Base-by-base conservation (phyloP, 2,329 filamentous ascomycete species). In the Fusarium transvaalense region DNA sequence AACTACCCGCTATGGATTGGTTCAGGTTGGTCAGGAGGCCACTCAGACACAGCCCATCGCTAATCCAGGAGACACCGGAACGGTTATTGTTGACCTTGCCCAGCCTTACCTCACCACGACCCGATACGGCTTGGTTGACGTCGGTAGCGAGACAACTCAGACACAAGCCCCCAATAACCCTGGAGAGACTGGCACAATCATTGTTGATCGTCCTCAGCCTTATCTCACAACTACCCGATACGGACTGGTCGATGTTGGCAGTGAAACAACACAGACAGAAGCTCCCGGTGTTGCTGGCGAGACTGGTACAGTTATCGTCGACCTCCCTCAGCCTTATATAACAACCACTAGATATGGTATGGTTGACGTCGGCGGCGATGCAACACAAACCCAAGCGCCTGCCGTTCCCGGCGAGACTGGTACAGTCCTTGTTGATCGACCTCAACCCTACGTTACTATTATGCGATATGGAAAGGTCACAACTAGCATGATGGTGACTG, bases 341-440 rank as follows among this genome's bases (percentile, higher is more conserved):
- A 54, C 51, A 12, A 46, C 51, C 2, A 54, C 31, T 10, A 5
- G 53, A 8, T 56, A 56, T 19, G 53, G 53, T 0, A 15, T 21
- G 1, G 53, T 51, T 5, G 5, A 19, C 14, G 10, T 12, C 1
- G 46, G 47, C 12, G n/a, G 23, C 1, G 47, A 50, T 6, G 19
- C 47, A 27, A 55, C 38, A 3, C 31, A 19, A 27, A 55, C 52
- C 3, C 41, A 55, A 17, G 12, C 41, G 13, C 32, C 52, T 14
- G 14, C 13, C 9, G 6, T 17, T 14, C 52, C 52, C 14, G 52
- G 52, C 1, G 41, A 47, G 13, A 38, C 31, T 3, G 52, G 41
- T 6, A 55, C 52, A 14, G 52, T 55, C 4, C 3, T 55, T 6
- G 6, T 55, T 1, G 52, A 47, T 17, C 41, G 25, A 7, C 52